Evolutionary conservation across 345 rosid genomes (phyloP), one percentile per base, ranked within the genome.

Genomic region (Erodium maritimum): DNA sequence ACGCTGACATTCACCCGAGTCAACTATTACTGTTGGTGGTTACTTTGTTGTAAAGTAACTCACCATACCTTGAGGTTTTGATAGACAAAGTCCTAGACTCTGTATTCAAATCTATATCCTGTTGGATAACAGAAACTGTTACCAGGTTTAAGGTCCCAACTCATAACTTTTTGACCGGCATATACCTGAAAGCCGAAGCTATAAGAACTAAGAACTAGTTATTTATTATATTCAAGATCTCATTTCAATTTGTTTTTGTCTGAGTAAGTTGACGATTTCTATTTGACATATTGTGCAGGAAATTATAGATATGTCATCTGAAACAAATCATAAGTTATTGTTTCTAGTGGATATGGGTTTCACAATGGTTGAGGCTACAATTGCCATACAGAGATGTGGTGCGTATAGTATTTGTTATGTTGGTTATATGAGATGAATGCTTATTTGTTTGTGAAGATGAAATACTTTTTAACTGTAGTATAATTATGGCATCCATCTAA

Each of bases 361-460:
- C 72, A 52, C 80, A 2, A 57, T 42, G 58, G 71, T 68, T 5
- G 96, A 88, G 65, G 96, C 80, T 58, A 66, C 82, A 65, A 62
- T 79, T 64, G 96, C 96, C 62, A 46, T 86, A 68, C 80, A 85
- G 77, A 86, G 95, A 88, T 88, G 98, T 50, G 98, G 98, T 91
- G 50, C 5, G 75, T 65, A 45, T 62, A 64, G 19, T 58, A 58
- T 48, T 18, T 23, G 19, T 9, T 12, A 23, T 55, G 58, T 21
- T 21, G 8, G 4, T 54, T 17, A 10, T 54, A 9, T 13, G 10
- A 51, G 10, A 51, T 17, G 17, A n/a, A 52, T 52, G 12, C 52
- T 51, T 51, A 20, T 51, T 45, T 29, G 9, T 14, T 37, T 42
- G 17, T 42, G 48, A 42, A 42, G 48, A 42, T 11, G 17, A 42